Evolutionary conservation across 2,329 filamentous ascomycete genomes (phyloP).

Genomic region (Mycosphaerella sp.): DNA sequence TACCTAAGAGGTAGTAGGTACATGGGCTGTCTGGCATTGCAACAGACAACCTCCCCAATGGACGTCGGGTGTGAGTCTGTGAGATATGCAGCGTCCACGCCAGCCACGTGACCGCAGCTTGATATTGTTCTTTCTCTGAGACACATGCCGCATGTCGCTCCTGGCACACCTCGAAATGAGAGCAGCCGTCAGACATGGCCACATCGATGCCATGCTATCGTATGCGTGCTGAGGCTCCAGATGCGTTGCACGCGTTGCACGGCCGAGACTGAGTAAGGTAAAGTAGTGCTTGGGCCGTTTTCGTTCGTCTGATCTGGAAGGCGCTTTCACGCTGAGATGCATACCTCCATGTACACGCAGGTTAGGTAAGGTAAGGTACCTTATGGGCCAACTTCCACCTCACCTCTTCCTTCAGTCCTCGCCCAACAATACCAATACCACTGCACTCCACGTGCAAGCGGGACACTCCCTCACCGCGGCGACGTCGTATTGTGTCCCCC

Average conservation of each 20-base stretch:
- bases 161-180: conserved; percentile 4
- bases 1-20: too few species aligned
- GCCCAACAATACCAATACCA: not conserved
- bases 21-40: not conserved
- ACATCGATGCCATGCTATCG: too few species aligned
- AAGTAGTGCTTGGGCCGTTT: not conserved
- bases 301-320: not conserved
- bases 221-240: not conserved
- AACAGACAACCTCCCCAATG: too few species aligned
- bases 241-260: not conserved
- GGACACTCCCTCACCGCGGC: too few species aligned
- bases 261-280: not conserved
- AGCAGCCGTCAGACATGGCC: conserved; percentile 6
- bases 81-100: not conserved
- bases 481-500: conserved; percentile 1
- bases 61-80: too few species aligned
- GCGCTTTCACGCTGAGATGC: not conserved
- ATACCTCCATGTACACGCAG: too few species aligned
- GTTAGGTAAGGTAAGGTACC: too few species aligned
- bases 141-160: conserved; percentile 12
- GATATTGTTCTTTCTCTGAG: conserved; percentile 14
- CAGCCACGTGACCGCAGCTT: conserved; percentile 7
- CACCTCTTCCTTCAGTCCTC: not conserved
- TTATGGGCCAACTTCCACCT: not conserved
- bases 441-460: not conserved